Evolutionary conservation across 1,284 basidiomycete genomes (phyloP).

Genomic region (Sparassis latifolia): DNA sequence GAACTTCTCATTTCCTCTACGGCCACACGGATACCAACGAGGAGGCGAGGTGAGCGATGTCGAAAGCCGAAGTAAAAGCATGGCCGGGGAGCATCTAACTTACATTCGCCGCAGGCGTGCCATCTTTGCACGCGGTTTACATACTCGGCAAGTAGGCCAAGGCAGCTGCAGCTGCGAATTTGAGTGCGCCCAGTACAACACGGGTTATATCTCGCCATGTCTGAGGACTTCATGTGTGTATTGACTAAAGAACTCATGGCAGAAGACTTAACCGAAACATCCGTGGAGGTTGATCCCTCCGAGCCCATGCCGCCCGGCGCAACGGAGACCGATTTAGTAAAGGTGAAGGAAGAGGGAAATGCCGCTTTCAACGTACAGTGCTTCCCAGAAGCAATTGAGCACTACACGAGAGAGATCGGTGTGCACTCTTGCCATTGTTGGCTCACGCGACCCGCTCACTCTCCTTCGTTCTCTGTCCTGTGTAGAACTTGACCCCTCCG

Average conservation of each 20-base stretch:
- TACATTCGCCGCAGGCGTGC: no score
- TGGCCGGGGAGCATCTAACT: no score
- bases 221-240: not conserved
- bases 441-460: not conserved
- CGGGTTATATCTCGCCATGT: conserved; percentile 8
- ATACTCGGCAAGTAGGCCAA: conserved; percentile 8
- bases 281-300: conserved; percentile 11
- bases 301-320: conserved; percentile 2
- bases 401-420: conserved; percentile 74
- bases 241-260: not conserved
- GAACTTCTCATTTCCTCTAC: no score
- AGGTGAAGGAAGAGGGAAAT: conserved; percentile 71
- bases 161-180: conserved; percentile 9
- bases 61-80: no score
- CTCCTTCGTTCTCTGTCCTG: not conserved
- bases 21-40: no score
- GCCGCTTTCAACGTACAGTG: conserved; percentile 61
- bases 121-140: no score
- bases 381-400: conserved; percentile 68
- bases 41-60: no score
- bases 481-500: conserved; percentile 47
- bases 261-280: conserved; percentile 7
- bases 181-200: conserved; percentile 8
- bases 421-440: conserved; percentile 9
- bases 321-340: conserved; percentile 18